These are phyloP conservation scores for Fusarium subtropicale DNA, from an alignment of 2,329 filamentous ascomycete genomes.

Conservation along the genomic window DNA sequence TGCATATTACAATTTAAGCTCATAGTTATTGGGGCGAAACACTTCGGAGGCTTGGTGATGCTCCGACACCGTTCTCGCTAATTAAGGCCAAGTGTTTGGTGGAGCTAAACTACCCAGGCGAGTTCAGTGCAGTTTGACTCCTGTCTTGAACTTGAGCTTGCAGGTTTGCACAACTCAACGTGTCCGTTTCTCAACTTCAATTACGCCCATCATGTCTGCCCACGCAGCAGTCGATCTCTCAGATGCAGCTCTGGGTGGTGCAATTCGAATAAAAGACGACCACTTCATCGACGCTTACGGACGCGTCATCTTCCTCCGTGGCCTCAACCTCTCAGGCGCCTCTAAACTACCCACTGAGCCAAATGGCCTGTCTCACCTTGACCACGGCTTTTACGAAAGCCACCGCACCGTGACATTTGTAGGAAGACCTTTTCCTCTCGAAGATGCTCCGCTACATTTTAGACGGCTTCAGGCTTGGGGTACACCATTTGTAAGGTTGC, in stretches of 20 bases:
- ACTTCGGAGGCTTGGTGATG: background rate
- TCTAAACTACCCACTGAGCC: constrained; percentile 55
- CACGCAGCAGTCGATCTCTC: constrained; percentile 52
- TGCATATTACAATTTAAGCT: background rate
- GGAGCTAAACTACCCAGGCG: constrained; percentile 21
- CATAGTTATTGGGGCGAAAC: background rate
- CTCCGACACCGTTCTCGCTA: constrained; percentile 12
- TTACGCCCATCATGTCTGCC: constrained; percentile 29
- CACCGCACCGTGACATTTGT: constrained; percentile 55
- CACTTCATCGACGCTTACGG: constrained; percentile 53
- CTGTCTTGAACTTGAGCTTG: background rate
- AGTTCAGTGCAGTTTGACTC: constrained; percentile 1
- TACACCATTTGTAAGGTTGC: constrained; percentile 53
- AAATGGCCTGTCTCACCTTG: constrained; percentile 54
- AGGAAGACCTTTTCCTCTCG: constrained; percentile 54
- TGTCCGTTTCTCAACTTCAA: constrained; percentile 24
- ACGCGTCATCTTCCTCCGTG: constrained; percentile 55
- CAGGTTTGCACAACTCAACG: constrained; percentile 32
- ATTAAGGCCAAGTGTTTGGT: constrained; percentile 32
- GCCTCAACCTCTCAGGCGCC: constrained; percentile 56
- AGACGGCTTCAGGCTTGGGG: constrained; percentile 55
- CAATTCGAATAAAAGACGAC: constrained; percentile 47
- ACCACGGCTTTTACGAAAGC: constrained; percentile 55
- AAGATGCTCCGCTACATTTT: constrained; percentile 56
- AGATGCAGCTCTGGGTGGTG: constrained; percentile 50